These are phyloP conservation scores for Moricandia moricandioides DNA, from an alignment of 345 rosid genomes.

Conservation along the genomic window DNA sequence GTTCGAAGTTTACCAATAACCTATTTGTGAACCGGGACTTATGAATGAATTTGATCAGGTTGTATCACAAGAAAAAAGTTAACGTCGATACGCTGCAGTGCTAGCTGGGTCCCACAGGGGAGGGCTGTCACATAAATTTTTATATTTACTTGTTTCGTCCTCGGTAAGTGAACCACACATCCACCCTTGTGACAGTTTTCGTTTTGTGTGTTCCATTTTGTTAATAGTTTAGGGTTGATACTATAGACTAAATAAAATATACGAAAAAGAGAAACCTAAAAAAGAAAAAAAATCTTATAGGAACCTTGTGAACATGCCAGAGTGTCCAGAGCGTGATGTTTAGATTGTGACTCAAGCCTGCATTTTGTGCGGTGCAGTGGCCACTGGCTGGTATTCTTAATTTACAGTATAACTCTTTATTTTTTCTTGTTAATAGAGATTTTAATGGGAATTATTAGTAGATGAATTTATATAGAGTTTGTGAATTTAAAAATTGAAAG, in stretches of 20 bases:
- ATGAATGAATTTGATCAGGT: too few species aligned
- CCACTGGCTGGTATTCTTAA: background rate
- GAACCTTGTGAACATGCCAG: slow-evolving; percentile 17
- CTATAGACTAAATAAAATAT: background rate
- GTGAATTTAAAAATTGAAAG: too few species aligned
- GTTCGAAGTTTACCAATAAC: too few species aligned
- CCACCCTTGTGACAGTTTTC: background rate
- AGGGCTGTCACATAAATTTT: too few species aligned
- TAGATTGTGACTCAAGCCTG: slow-evolving; percentile 12
- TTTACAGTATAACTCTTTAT: background rate
- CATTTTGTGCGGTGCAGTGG: slow-evolving; percentile 2
- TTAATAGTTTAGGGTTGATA: background rate
- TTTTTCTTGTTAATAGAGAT: background rate
- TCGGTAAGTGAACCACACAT: slow-evolving; percentile 14
- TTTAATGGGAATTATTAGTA: too few species aligned
- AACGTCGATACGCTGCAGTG: too few species aligned
- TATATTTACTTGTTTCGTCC: background rate
- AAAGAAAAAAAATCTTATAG: too few species aligned
- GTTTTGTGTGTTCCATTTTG: background rate
- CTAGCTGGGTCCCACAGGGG: too few species aligned
- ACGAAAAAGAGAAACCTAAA: background rate
- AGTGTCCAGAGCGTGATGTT: slow-evolving; percentile 12
- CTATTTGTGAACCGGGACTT: too few species aligned
- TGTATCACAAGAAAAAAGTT: too few species aligned
- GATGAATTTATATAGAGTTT: too few species aligned